Percentiles rank a stretch among this genome's conserved stretches.
Evolutionary conservation across 208 protist species (phyloP).

Genomic region (Acanthamoeba castellanii): DNA sequence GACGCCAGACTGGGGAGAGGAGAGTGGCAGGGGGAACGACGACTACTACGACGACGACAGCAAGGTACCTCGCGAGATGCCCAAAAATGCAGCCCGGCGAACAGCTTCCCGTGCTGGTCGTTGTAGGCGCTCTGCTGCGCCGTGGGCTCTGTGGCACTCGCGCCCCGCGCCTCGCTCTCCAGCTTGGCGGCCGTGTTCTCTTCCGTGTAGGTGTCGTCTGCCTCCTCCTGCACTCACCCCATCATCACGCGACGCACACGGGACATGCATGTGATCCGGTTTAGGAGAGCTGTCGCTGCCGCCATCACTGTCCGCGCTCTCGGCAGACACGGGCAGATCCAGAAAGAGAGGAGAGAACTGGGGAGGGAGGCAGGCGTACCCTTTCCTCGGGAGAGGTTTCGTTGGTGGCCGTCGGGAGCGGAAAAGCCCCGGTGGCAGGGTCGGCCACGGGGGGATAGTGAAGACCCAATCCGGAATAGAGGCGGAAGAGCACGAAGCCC

Average conservation of each 20-base stretch:
- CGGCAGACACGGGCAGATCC: no score
- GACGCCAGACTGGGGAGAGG: not conserved
- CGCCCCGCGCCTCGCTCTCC: not conserved
- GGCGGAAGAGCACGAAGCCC: constrained; percentile 97
- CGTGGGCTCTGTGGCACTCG: not conserved
- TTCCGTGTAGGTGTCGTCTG: constrained; percentile 34
- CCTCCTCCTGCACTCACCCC: constrained; percentile 36
- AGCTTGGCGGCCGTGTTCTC: constrained; percentile 32
- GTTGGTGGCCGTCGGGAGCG: not conserved
- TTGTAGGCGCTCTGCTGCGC: not conserved
- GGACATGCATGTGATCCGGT: no score
- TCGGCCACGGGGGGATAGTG: constrained; percentile 52
- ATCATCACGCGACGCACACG: no score
- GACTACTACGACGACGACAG: constrained; percentile 90
- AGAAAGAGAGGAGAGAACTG: not conserved
- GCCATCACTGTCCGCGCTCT: not conserved
- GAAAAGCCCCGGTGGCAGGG: not conserved
- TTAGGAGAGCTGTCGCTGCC: not conserved
- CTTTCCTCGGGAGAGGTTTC: not conserved
- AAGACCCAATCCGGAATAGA: constrained; percentile 89
- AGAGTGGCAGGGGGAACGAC: constrained; percentile 82
- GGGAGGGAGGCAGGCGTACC: not conserved
- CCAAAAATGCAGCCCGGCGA: constrained; percentile 13
- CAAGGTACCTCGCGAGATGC: not conserved
- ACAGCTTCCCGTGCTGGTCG: not conserved